Evolutionary conservation across 2,329 filamentous ascomycete genomes (phyloP).

Genomic region (Colletotrichum gloeosporioides): DNA sequence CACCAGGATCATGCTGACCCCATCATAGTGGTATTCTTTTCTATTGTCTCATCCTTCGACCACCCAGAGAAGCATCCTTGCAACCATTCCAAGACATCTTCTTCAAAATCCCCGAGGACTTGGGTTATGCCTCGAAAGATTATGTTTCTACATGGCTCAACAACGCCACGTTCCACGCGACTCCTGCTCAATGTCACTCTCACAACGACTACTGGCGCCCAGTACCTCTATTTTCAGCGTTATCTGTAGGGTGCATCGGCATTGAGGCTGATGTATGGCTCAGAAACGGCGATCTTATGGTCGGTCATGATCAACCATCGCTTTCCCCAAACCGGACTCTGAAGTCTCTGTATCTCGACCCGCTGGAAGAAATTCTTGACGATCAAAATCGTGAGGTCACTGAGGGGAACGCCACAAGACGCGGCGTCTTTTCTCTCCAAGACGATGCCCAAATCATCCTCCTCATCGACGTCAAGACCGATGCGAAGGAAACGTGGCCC

Average conservation of each 20-base stretch:
- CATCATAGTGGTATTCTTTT: neutral
- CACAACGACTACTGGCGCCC: neutral
- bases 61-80: neutral
- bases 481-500: conserved; percentile 54
- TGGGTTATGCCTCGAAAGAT: neutral
- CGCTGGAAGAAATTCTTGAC: conserved; percentile 63
- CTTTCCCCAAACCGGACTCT: conserved; percentile 65
- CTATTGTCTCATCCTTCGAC: neutral
- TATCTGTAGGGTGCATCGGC: neutral
- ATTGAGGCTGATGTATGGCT: conserved; percentile 48
- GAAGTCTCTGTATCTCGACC: conserved; percentile 64
- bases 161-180: neutral
- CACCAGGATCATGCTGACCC: accelerated
- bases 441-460: conserved; percentile 51
- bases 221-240: neutral
- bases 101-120: neutral
- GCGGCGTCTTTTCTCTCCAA: neutral
- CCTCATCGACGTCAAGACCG: conserved; percentile 73
- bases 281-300: conserved; percentile 56
- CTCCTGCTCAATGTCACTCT: neutral
- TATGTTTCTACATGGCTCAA: neutral
- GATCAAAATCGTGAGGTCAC: conserved; percentile 57
- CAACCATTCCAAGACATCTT: neutral
- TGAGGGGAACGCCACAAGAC: conserved; percentile 54
- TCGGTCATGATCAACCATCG: conserved; percentile 66